These are phyloP conservation scores for Arxiozyma slooffiae DNA, from an alignment of 1,139 yeast genomes.

Conservation along the genomic window DNA sequence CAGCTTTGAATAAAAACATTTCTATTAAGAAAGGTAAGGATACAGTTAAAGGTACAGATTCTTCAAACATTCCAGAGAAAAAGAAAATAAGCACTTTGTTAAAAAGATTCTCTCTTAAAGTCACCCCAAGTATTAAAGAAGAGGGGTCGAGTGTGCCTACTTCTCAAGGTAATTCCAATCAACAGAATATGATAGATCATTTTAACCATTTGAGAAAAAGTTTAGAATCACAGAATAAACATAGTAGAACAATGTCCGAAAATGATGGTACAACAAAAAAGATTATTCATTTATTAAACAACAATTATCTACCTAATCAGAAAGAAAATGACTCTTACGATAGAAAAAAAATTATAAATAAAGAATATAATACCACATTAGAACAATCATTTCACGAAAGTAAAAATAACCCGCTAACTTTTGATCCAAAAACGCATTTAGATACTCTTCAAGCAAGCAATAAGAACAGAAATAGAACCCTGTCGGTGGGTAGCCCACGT, in stretches of 20 bases:
- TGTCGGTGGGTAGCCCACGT: constrained; percentile 70
- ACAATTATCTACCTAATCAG: neutral
- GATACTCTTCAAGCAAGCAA: neutral
- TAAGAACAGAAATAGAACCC: constrained; percentile 41
- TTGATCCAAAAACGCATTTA: neutral
- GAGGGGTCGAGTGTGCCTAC: neutral
- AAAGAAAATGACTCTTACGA: neutral
- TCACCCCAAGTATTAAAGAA: neutral
- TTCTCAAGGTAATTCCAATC: neutral
- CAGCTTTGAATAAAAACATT: neutral
- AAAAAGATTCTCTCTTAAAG: constrained; percentile 7
- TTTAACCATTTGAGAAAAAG: neutral
- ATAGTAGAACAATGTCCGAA: constrained; percentile 4
- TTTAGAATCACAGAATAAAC: constrained; percentile 1
- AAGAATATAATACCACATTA: neutral
- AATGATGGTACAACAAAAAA: constrained; percentile 1
- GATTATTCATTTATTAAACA: neutral
- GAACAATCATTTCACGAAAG: neutral
- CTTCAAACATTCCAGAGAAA: neutral
- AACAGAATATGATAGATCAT: neutral
- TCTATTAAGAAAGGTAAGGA: neutral
- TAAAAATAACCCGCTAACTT: neutral
- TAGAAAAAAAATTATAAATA: neutral
- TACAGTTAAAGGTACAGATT: neutral
- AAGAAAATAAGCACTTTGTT: constrained; percentile 7